Evolutionary conservation across 2,329 filamentous ascomycete genomes (phyloP).

Genomic region (Teratosphaeria viscida): DNA sequence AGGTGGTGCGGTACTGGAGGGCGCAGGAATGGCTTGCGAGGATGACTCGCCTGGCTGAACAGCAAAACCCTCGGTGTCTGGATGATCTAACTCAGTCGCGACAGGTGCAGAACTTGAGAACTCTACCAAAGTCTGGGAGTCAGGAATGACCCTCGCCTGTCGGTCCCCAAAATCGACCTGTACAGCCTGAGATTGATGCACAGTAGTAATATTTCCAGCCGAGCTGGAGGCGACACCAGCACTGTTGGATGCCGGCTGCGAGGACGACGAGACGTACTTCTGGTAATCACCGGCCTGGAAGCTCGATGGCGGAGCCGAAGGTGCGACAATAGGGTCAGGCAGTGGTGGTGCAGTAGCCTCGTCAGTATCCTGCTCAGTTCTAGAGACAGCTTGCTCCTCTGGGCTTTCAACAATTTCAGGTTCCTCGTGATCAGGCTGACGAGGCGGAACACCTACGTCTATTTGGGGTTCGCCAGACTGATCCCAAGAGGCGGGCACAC

Average conservation of each 20-base stretch:
- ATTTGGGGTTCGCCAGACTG: background rate
- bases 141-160: constrained; percentile 5
- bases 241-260: background rate
- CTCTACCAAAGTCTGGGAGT: constrained; percentile 8
- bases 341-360: background rate
- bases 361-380: background rate
- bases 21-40: background rate
- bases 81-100: background rate
- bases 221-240: background rate
- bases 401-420: constrained; percentile 19
- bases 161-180: constrained; percentile 7
- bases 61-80: background rate
- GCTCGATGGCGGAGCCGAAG: constrained; percentile 19
- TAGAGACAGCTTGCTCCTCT: background rate
- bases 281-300: constrained; percentile 16
- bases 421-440: background rate
- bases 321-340: constrained; percentile 3
- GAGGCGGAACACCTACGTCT: background rate
- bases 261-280: constrained; percentile 4
- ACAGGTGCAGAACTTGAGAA: constrained; percentile 4
- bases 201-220: background rate
- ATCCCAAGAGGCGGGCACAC: background rate
- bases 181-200: constrained; percentile 5
- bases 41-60: background rate
- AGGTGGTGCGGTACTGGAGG: background rate